A percentile compares a stretch with the other conserved stretches of the same genome.
These are phyloP conservation scores for Suhomyces yuchorum DNA, from an alignment of 1,139 yeast species.

Conservation along the genomic window DNA sequence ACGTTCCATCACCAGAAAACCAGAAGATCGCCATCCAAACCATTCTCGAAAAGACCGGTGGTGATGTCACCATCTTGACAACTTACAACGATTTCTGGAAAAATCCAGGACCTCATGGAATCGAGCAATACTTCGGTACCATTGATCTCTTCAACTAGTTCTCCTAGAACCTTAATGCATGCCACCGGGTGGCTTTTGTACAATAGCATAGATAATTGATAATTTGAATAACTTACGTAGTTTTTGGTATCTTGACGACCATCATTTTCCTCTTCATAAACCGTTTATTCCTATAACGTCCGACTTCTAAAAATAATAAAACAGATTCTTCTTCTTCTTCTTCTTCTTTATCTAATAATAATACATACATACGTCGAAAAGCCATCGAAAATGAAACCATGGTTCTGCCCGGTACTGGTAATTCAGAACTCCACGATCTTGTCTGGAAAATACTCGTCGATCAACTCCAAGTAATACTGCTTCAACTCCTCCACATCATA, in stretches of 20 bases:
- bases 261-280: no score
- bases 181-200: neutral
- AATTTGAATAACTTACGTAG: neutral
- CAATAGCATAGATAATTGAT: neutral
- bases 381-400: no score
- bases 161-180: neutral
- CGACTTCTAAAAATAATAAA: neutral
- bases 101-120: conserved; percentile 76
- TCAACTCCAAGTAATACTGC: conserved; percentile 60
- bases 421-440: conserved; percentile 54
- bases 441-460: conserved; percentile 67
- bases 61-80: conserved; percentile 70
- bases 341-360: neutral
- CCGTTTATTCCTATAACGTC: neutral
- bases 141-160: conserved; percentile 40
- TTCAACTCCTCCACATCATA: conserved; percentile 53
- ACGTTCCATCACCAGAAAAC: conserved; percentile 69
- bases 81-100: conserved; percentile 86
- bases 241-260: no score
- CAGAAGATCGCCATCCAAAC: conserved; percentile 69
- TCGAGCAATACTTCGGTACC: conserved; percentile 86
- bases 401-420: neutral
- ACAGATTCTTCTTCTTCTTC: neutral
- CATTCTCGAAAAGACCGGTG: conserved; percentile 52
- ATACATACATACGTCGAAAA: neutral